phyloP scores from a whole-genome alignment of 768 basidiomycete species.

The Pluteus cervinus region DNA sequence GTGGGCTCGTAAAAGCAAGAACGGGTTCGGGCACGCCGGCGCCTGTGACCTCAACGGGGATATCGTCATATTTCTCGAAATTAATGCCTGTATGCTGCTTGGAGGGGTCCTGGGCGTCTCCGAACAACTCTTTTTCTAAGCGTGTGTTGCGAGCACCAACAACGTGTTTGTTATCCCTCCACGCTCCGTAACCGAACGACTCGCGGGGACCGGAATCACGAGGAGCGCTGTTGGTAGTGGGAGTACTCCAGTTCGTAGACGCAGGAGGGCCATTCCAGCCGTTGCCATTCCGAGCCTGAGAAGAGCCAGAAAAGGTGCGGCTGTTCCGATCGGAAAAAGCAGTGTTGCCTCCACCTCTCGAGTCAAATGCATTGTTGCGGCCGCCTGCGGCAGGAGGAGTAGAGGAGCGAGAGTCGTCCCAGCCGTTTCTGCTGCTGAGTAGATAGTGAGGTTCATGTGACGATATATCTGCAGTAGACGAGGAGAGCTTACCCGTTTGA shows the following conservation, averaged over 20 bases:
- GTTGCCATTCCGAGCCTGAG: slow-evolving; percentile 34
- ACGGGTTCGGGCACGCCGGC: slow-evolving; percentile 96
- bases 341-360: slow-evolving; percentile 26
- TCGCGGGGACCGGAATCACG: slow-evolving; percentile 44
- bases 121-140: slow-evolving; percentile 94
- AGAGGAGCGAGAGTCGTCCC: slow-evolving; percentile 66
- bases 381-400: slow-evolving; percentile 50
- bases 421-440: slow-evolving; percentile 47
- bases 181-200: slow-evolving; percentile 59
- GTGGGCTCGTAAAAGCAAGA: slow-evolving; percentile 78
- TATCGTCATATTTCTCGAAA: slow-evolving; percentile 99
- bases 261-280: slow-evolving; percentile 35
- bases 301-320: slow-evolving; percentile 31
- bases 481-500: slow-evolving; percentile 46
- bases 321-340: slow-evolving; percentile 31
- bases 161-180: slow-evolving; percentile 88
- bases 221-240: slow-evolving; percentile 19
- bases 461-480: slow-evolving; percentile 6
- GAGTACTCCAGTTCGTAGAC: slow-evolving; percentile 36
- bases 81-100: slow-evolving; percentile 98
- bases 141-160: slow-evolving; percentile 80
- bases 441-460: slow-evolving; percentile 11
- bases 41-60: slow-evolving; percentile 98
- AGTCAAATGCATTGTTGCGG: slow-evolving; percentile 39
- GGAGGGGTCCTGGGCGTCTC: slow-evolving; percentile 77